A percentile compares a stretch with the other conserved stretches of the same genome.
Conservation (phyloP, 306 rosid genomes). For the Fragaria vesca region DNA sequence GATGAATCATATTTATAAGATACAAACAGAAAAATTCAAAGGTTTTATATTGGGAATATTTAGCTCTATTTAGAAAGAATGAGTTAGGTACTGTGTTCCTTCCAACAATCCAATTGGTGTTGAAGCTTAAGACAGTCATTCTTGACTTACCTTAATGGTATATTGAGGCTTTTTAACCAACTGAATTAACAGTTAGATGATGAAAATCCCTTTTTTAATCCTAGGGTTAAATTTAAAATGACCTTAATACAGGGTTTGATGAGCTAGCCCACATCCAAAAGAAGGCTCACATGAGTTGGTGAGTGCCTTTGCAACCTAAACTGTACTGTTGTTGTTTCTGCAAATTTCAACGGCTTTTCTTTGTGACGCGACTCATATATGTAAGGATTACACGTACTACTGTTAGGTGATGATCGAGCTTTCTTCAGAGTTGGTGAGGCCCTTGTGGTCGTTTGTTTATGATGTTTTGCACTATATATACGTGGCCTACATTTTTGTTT, state of each 20-base stretch:
- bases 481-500: not conserved
- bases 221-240: slow-evolving; percentile 3
- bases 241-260: not conserved
- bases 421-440: slow-evolving; percentile 5
- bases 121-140: not conserved
- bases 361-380: not conserved
- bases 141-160: not conserved
- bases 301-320: not conserved
- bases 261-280: not conserved
- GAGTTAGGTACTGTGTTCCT: slow-evolving; percentile 2
- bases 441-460: not conserved
- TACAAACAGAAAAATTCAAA: not conserved
- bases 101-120: not conserved
- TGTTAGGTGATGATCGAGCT: not conserved
- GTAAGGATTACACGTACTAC: not conserved
- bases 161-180: not conserved
- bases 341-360: not conserved
- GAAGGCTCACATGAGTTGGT: not conserved
- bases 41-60: not conserved
- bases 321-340: not conserved
- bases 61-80: slow-evolving; percentile 1
- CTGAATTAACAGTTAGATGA: not conserved
- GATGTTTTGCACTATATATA: not conserved
- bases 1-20: not conserved
- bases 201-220: not conserved